These are phyloP conservation scores for Ogataea paradorogensis DNA, from an alignment of 805 yeast genomes.

Conservation along the genomic window DNA sequence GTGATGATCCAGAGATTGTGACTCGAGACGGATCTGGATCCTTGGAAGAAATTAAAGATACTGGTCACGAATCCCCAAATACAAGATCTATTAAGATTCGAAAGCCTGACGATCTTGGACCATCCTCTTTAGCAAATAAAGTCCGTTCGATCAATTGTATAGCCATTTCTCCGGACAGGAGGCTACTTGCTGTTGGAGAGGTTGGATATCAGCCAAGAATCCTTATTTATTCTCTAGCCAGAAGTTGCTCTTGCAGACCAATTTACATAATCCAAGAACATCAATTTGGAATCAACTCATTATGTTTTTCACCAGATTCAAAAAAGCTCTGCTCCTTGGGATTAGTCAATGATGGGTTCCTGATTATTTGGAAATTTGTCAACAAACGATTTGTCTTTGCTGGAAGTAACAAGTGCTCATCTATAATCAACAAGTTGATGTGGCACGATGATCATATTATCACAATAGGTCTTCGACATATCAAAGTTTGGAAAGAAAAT, in stretches of 20 bases:
- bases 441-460: conserved; percentile 52
- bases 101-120: conserved; percentile 18
- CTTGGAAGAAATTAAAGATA: conserved; percentile 10
- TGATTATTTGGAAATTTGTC: conserved; percentile 54
- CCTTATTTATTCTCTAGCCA: conserved; percentile 54
- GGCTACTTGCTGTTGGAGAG: conserved; percentile 65
- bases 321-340: conserved; percentile 59
- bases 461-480: conserved; percentile 59
- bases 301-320: conserved; percentile 60
- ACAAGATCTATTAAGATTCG: conserved; percentile 13
- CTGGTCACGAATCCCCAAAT: conserved; percentile 8
- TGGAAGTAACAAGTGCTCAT: conserved; percentile 62
- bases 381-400: conserved; percentile 34
- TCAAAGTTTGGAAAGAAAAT: conserved; percentile 55
- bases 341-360: conserved; percentile 62
- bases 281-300: conserved; percentile 55
- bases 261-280: conserved; percentile 58
- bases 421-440: conserved; percentile 49
- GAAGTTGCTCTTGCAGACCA: conserved; percentile 46
- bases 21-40: conserved; percentile 20
- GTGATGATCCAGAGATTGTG: conserved; percentile 31
- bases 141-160: conserved; percentile 55
- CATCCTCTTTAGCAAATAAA: conserved; percentile 30
- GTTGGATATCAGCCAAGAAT: conserved; percentile 67
- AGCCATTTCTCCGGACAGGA: conserved; percentile 54